Evolutionary conservation across 176 grass and related monocot species (phyloP).

Genomic region (Panicum miliaceum): DNA sequence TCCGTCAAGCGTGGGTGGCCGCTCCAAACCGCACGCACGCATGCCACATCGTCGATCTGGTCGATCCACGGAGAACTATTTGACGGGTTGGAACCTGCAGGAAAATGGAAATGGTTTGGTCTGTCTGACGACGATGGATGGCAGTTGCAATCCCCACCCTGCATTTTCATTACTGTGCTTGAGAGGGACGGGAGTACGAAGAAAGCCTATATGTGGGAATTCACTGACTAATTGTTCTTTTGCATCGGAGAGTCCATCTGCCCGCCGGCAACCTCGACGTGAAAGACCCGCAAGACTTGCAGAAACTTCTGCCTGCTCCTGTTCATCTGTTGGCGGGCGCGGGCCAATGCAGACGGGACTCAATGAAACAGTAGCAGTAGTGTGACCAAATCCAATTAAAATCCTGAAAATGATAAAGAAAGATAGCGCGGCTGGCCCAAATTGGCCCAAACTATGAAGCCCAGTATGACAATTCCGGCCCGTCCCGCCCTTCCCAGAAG

Average conservation of each 20-base stretch:
- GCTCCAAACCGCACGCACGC: not conserved
- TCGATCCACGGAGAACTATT: slow-evolving; percentile 8
- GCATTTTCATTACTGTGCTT: not conserved
- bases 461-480: not conserved
- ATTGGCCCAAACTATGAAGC: not conserved
- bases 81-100: slow-evolving; percentile 16
- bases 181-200: not conserved
- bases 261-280: not conserved
- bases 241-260: not conserved
- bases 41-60: not conserved
- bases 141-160: too few species aligned
- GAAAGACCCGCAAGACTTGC: not conserved
- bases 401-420: too few species aligned
- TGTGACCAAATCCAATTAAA: too few species aligned
- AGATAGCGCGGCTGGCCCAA: not conserved
- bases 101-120: not conserved
- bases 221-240: not conserved
- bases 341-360: not conserved
- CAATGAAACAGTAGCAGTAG: not conserved
- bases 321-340: too few species aligned
- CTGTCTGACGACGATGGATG: not conserved
- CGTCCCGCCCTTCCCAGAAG: not conserved
- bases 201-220: not conserved
- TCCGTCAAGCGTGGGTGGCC: not conserved
- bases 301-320: not conserved